Base-by-base conservation (phyloP, 805 yeast species). In the Limtongozyma cylindracea region DNA sequence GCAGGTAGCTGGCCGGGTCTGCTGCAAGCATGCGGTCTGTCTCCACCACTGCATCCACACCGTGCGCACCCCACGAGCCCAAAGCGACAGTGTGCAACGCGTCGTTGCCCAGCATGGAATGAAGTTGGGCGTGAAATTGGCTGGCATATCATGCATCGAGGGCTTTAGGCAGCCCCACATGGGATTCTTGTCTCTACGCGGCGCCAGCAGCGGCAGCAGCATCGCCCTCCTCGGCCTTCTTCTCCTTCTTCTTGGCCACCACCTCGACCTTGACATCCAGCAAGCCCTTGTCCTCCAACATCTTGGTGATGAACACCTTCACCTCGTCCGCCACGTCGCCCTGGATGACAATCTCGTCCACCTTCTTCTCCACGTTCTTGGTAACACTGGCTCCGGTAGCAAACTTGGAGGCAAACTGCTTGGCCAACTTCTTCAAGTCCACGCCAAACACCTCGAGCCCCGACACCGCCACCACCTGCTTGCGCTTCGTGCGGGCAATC, bases 301-400 rank as follows among this genome's bases (percentile, higher is more conserved):
- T 47, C 20, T 59, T 61, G 22, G 56, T 61, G 29, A 82, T 61
- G 33, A 72, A 73, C 5, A 50, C 72, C 39, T 74, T 91, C 14
- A 80, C 88, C 35, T 72, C 92, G 31, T 80, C 94, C 25, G 80
- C 72, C 20, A 82, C 88, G 45, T 84, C 96, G 35, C 96, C 96
- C 49, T 82, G 95, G 27, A 82, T 71, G 26, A 77, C 61, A 25
- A 82, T 64, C 39, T 82, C 96, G 29, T 84, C 94, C n/a, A n/a
- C n/a, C 41, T 73, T 76, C 47, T 82, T 82, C 31, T 82, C 96
- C 3, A 67, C 80, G 30, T 66, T 74, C 47, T 82, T 82, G 4
- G 80, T 68, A 9, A 82, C 92, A 12, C 88, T 67, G 14, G 94
- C 84, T 23, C 96, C 96, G 6, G 95, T 82, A 9, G 96, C 96